phyloP scores from a whole-genome alignment of 148 eudicot species.

The Mesembryanthemum crystallinum region DNA sequence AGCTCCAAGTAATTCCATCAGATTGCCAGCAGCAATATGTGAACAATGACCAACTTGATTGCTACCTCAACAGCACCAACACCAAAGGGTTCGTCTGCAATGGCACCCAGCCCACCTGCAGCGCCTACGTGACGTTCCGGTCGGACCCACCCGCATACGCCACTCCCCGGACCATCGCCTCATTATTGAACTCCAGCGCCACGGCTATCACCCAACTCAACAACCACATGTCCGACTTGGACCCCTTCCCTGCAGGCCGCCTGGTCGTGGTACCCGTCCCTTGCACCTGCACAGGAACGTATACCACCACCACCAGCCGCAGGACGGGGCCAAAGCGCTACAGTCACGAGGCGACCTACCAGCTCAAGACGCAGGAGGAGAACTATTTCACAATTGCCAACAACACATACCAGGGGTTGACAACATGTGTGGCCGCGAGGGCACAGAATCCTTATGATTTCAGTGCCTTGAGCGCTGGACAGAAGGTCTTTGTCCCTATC shows the following conservation, averaged over 20 bases:
- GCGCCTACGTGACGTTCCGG: conserved; percentile 69
- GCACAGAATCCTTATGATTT: conserved; percentile 35
- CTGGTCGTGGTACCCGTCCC: conserved; percentile 51
- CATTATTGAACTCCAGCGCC: conserved; percentile 42
- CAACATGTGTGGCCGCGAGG: conserved; percentile 59
- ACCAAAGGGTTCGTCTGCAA: conserved; percentile 61
- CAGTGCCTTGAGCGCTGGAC: conserved; percentile 1
- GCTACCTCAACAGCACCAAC: conserved; percentile 30
- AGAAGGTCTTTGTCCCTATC: conserved; percentile 45
- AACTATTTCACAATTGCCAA: conserved; percentile 53
- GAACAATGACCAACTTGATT: conserved; percentile 56
- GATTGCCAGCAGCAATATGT: conserved; percentile 56
- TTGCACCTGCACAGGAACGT: conserved; percentile 43
- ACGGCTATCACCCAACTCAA: conserved; percentile 38
- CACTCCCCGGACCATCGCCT: conserved; percentile 41
- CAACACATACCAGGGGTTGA: conserved; percentile 51
- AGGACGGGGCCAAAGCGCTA: conserved; percentile 24
- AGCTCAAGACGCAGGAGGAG: conserved; percentile 30
- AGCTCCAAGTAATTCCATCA: conserved; percentile 14
- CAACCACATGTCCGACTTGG: conserved; percentile 34
- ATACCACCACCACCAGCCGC: neutral
- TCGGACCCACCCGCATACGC: conserved; percentile 40
- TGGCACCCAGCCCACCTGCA: conserved; percentile 36
- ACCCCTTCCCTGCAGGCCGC: conserved; percentile 28
- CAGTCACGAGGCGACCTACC: conserved; percentile 55